Conservation (phyloP, 176 grass and related monocot genomes). For the Oryza glumipatula region DNA sequence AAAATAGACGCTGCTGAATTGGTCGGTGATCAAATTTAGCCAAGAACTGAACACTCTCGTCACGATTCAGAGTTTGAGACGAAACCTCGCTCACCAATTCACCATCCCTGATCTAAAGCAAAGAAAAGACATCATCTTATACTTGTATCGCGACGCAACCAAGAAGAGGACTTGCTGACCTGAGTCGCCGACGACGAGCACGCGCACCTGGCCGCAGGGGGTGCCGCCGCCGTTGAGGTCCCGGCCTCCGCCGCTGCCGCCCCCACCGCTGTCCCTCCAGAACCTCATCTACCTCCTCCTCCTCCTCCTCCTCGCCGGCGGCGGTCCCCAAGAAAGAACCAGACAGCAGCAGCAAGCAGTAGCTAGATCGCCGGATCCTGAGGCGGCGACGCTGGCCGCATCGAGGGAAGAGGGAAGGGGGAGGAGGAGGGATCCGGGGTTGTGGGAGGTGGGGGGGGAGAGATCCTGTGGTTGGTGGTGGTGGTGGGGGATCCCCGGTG, state of each 20-base stretch:
- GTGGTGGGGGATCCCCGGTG: background rate
- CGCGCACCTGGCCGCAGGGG: conserved; percentile 75
- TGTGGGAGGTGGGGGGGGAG: background rate
- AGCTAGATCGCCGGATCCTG: conserved; percentile 42
- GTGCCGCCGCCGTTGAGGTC: conserved; percentile 55
- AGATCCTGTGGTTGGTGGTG: background rate
- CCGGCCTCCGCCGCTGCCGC: conserved; percentile 30
- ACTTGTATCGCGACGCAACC: background rate
- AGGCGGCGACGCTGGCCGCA: background rate
- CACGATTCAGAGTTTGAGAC: background rate
- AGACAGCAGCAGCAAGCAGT: conserved; percentile 20
- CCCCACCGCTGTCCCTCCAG: conserved; percentile 58
- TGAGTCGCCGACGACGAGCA: conserved; percentile 81
- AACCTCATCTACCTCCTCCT: conserved; percentile 46
- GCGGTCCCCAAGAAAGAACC: background rate
- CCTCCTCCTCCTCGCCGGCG: background rate
- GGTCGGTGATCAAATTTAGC: background rate
- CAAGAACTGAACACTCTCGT: background rate
- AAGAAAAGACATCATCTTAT: background rate
- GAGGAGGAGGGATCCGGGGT: conserved; percentile 1
- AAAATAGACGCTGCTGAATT: background rate
- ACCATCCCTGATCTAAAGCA: background rate
- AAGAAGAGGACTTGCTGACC: conserved; percentile 41
- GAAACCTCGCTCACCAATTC: background rate
- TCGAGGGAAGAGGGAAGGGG: background rate